phyloP scores from a whole-genome alignment of 208 protist species.

The Leishmania martiniquensis region DNA sequence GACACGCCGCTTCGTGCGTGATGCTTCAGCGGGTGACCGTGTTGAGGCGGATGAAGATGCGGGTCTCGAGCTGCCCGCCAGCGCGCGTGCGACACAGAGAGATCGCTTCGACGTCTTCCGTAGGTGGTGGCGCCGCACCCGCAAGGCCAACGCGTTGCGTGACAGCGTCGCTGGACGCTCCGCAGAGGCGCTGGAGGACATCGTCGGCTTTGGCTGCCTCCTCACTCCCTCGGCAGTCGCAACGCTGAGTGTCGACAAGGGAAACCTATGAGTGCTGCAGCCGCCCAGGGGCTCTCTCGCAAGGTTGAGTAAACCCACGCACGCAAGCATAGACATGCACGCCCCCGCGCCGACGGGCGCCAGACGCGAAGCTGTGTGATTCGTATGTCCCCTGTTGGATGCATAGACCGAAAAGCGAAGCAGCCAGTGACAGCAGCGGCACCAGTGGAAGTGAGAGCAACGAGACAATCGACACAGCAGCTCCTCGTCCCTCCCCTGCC shows the following conservation, averaged over 20 bases:
- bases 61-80: constrained; percentile 5
- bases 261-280: not conserved
- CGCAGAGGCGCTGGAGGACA: constrained; percentile 25
- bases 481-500: not conserved
- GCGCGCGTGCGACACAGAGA: constrained; percentile 23
- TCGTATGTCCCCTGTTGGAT: not conserved
- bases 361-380: not conserved
- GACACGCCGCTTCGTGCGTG: constrained; percentile 1
- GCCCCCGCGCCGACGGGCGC: not conserved
- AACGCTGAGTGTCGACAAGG: not conserved
- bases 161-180: constrained; percentile 28
- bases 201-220: constrained; percentile 26
- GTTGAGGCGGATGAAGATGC: constrained; percentile 16
- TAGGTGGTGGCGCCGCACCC: constrained; percentile 29
- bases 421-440: not conserved
- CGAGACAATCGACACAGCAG: not conserved
- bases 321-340: not conserved
- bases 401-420: not conserved
- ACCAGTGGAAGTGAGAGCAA: not conserved
- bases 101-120: constrained; percentile 30
- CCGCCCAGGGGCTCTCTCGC: not conserved
- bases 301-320: not conserved
- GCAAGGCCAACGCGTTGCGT: constrained; percentile 29
- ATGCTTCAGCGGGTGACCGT: constrained; percentile 6
- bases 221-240: constrained; percentile 10